These are phyloP conservation scores for Hippophae gyantsensis DNA, from an alignment of 306 rosid genomes.

Conservation along the genomic window DNA sequence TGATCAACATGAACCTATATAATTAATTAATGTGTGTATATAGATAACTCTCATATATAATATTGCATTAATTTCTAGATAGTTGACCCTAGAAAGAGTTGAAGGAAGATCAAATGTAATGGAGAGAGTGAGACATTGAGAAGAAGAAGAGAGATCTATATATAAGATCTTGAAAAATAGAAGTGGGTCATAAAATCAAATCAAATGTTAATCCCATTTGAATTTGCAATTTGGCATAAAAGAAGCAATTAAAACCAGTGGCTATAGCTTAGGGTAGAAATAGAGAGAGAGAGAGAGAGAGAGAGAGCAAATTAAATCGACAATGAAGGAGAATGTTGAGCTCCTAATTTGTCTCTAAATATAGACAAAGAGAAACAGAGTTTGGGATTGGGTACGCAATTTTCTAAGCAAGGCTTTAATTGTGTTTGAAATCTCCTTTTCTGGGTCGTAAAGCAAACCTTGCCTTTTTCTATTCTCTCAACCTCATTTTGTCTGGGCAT, in stretches of 20 bases:
- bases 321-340: conserved; percentile 38
- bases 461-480: conserved; percentile 71
- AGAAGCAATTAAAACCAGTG: conserved; percentile 32
- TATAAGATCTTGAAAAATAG: background rate
- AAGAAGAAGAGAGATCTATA: background rate
- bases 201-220: conserved; percentile 20
- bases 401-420: conserved; percentile 68
- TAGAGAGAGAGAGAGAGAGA: background rate
- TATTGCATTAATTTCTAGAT: no score
- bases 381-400: conserved; percentile 43
- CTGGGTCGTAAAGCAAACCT: conserved; percentile 81
- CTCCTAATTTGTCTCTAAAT: conserved; percentile 46
- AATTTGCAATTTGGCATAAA: conserved; percentile 35
- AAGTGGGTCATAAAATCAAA: conserved; percentile 31
- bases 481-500: conserved; percentile 78
- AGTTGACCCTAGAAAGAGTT: no score
- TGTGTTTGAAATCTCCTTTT: conserved; percentile 91
- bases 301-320: conserved; percentile 8
- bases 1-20: no score
- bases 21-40: no score
- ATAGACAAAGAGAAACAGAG: conserved; percentile 19
- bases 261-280: conserved; percentile 22
- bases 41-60: no score
- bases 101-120: no score
- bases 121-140: conserved; percentile 16